phyloP scores from a whole-genome alignment of 2,329 filamentous ascomycete species.

The Ophiocordyceps camponoti-rufipedis region DNA sequence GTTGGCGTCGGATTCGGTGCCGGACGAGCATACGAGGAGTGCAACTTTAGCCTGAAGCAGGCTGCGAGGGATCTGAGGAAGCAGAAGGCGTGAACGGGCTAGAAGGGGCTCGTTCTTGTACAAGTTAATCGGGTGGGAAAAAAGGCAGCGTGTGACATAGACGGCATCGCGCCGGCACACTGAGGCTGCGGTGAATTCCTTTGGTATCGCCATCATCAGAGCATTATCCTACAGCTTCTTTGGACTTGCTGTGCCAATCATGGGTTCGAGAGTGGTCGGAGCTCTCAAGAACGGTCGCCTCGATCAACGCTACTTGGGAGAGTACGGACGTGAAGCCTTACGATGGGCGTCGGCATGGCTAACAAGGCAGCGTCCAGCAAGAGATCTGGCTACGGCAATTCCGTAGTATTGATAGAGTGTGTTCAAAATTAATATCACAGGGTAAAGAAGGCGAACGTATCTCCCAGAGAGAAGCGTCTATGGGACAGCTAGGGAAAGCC shows the following conservation, averaged over 20 bases:
- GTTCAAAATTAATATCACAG: too few species aligned
- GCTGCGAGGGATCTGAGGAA: constrained; percentile 39
- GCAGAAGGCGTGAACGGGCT: constrained; percentile 19
- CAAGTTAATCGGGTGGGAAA: constrained; percentile 4
- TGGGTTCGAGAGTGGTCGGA: neutral
- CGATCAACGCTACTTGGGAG: too few species aligned
- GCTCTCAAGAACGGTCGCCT: neutral
- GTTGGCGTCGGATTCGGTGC: constrained; percentile 89
- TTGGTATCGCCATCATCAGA: neutral
- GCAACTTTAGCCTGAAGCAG: constrained; percentile 61
- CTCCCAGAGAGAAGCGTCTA: too few species aligned
- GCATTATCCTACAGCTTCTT: neutral
- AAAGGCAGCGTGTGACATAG: constrained; percentile 4
- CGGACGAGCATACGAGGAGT: constrained; percentile 94
- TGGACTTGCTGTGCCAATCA: neutral
- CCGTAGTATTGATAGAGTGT: too few species aligned
- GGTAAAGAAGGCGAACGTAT: too few species aligned
- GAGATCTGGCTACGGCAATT: too few species aligned
- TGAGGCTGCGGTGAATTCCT: neutral
- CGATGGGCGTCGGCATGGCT: too few species aligned
- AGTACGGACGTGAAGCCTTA: too few species aligned
- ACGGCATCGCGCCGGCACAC: constrained; percentile 2
- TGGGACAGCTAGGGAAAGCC: neutral
- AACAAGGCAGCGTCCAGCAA: too few species aligned
- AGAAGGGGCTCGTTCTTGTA: constrained; percentile 7